Evolutionary conservation across 1,284 basidiomycete genomes (phyloP).

Genomic region (Austropuccinia psidii): DNA sequence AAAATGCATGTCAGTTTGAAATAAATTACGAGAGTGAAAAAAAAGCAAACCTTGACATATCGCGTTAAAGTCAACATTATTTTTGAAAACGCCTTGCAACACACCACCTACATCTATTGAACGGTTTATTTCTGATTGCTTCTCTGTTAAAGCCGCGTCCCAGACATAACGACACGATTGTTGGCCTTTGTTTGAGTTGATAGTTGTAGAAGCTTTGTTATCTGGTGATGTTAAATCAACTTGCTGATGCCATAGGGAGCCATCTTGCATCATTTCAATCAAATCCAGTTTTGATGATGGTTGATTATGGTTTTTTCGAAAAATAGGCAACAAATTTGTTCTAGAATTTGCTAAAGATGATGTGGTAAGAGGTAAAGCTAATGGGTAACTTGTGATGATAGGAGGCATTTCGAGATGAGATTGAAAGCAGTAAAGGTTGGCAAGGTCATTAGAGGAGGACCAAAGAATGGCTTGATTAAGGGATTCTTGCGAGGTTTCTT

Average conservation of each 20-base stretch:
- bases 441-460: conserved; percentile 20
- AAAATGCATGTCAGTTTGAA: too few relatives aligned
- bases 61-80: background rate
- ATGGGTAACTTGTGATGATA: background rate
- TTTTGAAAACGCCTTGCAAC: background rate
- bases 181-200: background rate
- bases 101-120: background rate
- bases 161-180: background rate
- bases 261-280: conserved; percentile 13
- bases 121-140: background rate
- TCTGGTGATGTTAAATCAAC: background rate
- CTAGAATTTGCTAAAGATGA: background rate
- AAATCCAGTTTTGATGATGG: background rate
- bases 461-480: conserved; percentile 13
- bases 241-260: conserved; percentile 27
- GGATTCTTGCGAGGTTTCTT: background rate
- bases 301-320: background rate
- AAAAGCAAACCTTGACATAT: conserved; percentile 22
- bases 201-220: background rate
- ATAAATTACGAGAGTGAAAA: too few relatives aligned
- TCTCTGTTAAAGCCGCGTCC: background rate
- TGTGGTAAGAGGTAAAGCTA: background rate
- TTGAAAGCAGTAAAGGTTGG: background rate
- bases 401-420: conserved; percentile 3
- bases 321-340: background rate